Evolutionary conservation across 768 basidiomycete species (phyloP), one percentile per base, ranked within the genome.

Genomic region (Lactifluus subvellereus): DNA sequence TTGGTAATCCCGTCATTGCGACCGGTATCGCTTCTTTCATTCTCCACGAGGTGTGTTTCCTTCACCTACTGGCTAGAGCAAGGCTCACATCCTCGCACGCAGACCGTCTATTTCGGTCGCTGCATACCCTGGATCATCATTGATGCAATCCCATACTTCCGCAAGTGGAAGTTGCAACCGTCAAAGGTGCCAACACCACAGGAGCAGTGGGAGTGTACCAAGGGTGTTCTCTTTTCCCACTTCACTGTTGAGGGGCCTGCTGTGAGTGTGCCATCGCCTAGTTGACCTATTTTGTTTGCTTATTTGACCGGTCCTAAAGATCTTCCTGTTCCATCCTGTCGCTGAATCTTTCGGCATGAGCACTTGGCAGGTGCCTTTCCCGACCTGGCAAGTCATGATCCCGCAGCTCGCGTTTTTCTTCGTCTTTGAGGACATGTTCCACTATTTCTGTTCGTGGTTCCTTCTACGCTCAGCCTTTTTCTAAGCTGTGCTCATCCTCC

Each of bases 81-180:
- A 60, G 22, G 52, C 35, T 30, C 37, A 50, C 20, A 16, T 42
- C 3, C 16, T 13, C 32, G 3, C 20, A 2, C 40, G 7, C 65
- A 97, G 95, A 75, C 94, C 70, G 92, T 98, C 9, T 99, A 99
- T 78, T 99, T 99, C 71, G 97, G 96, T 43, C 89, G 97, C 27
- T 87, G 88, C 67, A 74, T 98, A 18, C 97, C 95, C 0, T 97
- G 94, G 92, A 88, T 98, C 69, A 89, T 97, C 75, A 87, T 98
- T 72, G 97, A 99, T 75, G 78, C 86, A 2, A 91, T 94, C 38
- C 94, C 94, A 1, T 98, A 93, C 78, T 99, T 98, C 78, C 82
- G 84, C 52, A 80, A 84, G 75, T 98, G 91, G 91, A 98, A 98
- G 74, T 79, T 98, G 4, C 96, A 98, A 72, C 86, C 91, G 4